Percentiles rank a stretch among this genome's conserved stretches.
phyloP scores from a whole-genome alignment of 371 early-diverging fungal species.

The Rhizopus delemar region DNA sequence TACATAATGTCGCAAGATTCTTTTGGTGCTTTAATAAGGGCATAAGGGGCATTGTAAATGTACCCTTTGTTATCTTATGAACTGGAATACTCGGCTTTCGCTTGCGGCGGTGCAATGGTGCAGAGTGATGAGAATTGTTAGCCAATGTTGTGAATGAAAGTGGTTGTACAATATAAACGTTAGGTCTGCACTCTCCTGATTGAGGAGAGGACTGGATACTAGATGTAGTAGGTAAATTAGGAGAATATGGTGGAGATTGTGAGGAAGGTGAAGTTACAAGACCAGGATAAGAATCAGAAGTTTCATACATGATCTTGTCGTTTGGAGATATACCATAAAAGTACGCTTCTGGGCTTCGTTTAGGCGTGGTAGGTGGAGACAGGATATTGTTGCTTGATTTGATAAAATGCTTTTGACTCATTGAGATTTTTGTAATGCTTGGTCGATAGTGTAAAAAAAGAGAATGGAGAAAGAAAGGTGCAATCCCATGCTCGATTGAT shows the following conservation, averaged over 20 bases:
- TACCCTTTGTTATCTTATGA: conserved; percentile 7
- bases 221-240: not conserved
- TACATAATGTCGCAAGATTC: not conserved
- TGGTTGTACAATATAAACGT: conserved; percentile 5
- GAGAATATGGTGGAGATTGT: not conserved
- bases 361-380: conserved; percentile 16
- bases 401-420: not conserved
- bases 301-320: not conserved
- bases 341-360: conserved; percentile 2
- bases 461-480: conserved; percentile 4
- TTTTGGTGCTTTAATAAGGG: not conserved
- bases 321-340: not conserved
- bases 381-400: not conserved
- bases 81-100: conserved; percentile 8
- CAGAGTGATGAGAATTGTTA: not conserved
- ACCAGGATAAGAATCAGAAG: not conserved
- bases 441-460: not conserved
- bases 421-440: not conserved
- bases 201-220: not conserved
- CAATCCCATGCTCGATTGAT: not conserved
- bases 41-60: conserved; percentile 14
- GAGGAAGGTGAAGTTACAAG: not conserved
- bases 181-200: not conserved
- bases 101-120: conserved; percentile 5
- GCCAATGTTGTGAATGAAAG: not conserved